phyloP scores from a whole-genome alignment of 768 basidiomycete species.

The Lactarius sp. region DNA sequence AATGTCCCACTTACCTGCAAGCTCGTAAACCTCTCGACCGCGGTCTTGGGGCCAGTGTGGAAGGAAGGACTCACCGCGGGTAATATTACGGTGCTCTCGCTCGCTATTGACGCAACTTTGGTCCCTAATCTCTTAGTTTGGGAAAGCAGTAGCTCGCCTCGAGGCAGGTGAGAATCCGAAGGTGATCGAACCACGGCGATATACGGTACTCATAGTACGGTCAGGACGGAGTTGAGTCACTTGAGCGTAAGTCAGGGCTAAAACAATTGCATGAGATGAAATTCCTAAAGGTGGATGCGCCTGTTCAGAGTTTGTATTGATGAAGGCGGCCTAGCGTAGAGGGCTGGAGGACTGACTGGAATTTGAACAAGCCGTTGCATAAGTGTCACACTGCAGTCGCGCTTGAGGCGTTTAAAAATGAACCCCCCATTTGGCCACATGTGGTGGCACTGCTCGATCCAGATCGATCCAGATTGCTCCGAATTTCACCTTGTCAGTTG shows the following conservation, averaged over 20 bases:
- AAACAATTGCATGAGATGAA: neutral
- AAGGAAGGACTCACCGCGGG: neutral
- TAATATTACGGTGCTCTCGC: neutral
- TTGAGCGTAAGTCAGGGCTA: neutral
- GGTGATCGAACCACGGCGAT: neutral
- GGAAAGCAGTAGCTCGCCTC: neutral
- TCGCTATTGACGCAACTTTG: neutral
- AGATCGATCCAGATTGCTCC: too few relatives aligned
- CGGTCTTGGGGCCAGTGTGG: neutral
- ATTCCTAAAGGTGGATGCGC: too few relatives aligned
- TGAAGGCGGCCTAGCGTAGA: too few relatives aligned
- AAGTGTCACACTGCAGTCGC: too few relatives aligned
- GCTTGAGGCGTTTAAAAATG: too few relatives aligned
- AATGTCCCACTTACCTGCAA: neutral
- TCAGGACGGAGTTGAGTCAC: neutral
- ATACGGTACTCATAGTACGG: neutral
- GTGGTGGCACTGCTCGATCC: too few relatives aligned
- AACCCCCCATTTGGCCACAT: too few relatives aligned
- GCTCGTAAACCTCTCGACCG: neutral
- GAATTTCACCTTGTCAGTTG: too few relatives aligned
- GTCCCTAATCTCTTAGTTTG: neutral
- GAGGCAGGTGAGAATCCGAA: slow-evolving; percentile 9
- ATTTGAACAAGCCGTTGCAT: too few relatives aligned
- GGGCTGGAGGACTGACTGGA: too few relatives aligned
- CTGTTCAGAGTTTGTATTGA: too few relatives aligned